Conservation (phyloP, 2,329 filamentous ascomycete genomes). For the Fusarium temperatum region DNA sequence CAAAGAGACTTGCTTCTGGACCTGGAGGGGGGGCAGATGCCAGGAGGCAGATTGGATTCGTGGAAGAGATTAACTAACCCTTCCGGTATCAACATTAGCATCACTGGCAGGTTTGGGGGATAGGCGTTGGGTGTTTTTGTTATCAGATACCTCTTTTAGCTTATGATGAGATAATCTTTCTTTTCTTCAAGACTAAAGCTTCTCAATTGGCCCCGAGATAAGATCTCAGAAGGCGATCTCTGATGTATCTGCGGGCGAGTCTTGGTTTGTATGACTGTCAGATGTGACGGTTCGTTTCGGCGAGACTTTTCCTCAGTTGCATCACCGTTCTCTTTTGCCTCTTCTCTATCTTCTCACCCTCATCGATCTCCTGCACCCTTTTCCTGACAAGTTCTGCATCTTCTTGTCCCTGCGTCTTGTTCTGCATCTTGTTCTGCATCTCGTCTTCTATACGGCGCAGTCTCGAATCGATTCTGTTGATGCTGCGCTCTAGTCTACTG, state of each 20-base stretch:
- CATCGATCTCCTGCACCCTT: not conserved
- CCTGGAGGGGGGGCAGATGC: slow-evolving; percentile 40
- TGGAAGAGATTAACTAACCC: slow-evolving; percentile 59
- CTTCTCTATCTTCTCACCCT: not conserved
- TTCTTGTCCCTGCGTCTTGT: not conserved
- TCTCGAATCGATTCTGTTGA: not conserved
- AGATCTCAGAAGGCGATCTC: too few relatives aligned
- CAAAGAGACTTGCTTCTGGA: slow-evolving; percentile 56
- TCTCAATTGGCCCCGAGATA: not conserved
- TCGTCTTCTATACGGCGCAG: not conserved
- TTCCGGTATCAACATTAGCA: not conserved
- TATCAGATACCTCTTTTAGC: slow-evolving; percentile 5
- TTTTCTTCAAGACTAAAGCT: not conserved
- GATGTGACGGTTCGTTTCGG: not conserved
- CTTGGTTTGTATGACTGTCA: not conserved
- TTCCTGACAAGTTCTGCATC: not conserved
- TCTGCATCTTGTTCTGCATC: not conserved
- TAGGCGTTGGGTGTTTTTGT: slow-evolving; percentile 19
- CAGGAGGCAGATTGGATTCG: slow-evolving; percentile 64
- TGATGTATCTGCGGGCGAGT: too few relatives aligned
- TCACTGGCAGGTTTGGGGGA: not conserved
- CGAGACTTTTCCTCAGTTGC: too few relatives aligned
- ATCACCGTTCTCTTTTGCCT: too few relatives aligned
- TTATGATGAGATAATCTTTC: not conserved
- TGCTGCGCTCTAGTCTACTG: not conserved